Conservation (phyloP, 2,329 filamentous ascomycete species). For the Dothideomycetes sp. region DNA sequence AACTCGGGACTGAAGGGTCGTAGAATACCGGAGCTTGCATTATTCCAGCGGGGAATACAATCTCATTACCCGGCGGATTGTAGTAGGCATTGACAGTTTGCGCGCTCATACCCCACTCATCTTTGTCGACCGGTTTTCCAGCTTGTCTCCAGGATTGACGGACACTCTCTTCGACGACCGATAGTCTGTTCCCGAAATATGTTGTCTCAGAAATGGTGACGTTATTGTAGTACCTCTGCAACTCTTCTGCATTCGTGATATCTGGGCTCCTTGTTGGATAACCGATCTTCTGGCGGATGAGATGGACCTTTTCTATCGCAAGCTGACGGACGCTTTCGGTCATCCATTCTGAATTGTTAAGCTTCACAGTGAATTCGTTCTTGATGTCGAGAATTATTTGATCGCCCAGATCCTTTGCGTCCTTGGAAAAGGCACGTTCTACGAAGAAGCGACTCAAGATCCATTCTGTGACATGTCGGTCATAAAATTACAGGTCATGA, state of each 20-base stretch:
- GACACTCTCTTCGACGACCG: constrained; percentile 41
- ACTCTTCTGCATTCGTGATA: constrained; percentile 46
- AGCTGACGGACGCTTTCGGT: constrained; percentile 49
- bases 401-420: constrained; percentile 58
- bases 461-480: constrained; percentile 34
- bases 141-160: constrained; percentile 47
- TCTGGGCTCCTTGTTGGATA: constrained; percentile 45
- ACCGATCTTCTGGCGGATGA: constrained; percentile 60
- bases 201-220: constrained; percentile 42
- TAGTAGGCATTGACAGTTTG: constrained; percentile 53
- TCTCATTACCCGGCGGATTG: constrained; percentile 55
- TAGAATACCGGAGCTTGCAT: constrained; percentile 58
- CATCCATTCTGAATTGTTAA: constrained; percentile 56
- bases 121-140: constrained; percentile 51
- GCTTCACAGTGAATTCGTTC: constrained; percentile 52
- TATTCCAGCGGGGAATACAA: constrained; percentile 60
- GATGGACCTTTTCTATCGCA: constrained; percentile 55
- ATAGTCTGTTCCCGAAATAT: constrained; percentile 51
- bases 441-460: constrained; percentile 63
- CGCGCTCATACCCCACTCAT: constrained; percentile 52
- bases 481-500: not conserved
- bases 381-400: constrained; percentile 64
- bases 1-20: constrained; percentile 52
- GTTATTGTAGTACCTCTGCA: constrained; percentile 48
- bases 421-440: constrained; percentile 56